phyloP scores from a whole-genome alignment of 2,329 filamentous ascomycete species.

The Eurotiales sp. region DNA sequence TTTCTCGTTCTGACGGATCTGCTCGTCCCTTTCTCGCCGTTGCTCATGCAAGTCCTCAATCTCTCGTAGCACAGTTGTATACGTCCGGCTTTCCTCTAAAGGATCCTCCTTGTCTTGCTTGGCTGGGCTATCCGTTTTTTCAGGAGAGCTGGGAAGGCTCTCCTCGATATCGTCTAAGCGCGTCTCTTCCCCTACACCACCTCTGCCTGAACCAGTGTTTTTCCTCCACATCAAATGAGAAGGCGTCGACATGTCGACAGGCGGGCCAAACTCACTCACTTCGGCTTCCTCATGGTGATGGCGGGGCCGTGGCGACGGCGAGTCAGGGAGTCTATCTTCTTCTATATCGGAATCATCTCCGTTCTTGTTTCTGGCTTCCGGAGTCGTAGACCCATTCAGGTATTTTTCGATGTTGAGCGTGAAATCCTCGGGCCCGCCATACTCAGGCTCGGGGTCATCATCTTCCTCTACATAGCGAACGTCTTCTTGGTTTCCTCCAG shows the following conservation, averaged over 20 bases:
- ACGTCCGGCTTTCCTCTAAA: slow-evolving; percentile 14
- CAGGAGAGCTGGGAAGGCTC: slow-evolving; percentile 24
- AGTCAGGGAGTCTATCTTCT: slow-evolving; percentile 17
- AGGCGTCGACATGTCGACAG: slow-evolving; percentile 43
- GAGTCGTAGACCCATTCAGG: slow-evolving; percentile 17
- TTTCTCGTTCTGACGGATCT: slow-evolving; percentile 28
- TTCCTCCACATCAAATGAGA: slow-evolving; percentile 36
- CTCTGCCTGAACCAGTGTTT: slow-evolving; percentile 17
- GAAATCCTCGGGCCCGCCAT: slow-evolving; percentile 41
- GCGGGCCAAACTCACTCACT: slow-evolving; percentile 41
- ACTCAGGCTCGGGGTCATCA: slow-evolving; percentile 32
- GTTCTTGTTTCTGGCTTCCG: neutral
- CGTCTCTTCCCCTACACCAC: slow-evolving; percentile 29
- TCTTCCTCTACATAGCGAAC: slow-evolving; percentile 22
- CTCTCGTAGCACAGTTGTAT: slow-evolving; percentile 27
- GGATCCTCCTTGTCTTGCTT: slow-evolving; percentile 23
- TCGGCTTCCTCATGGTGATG: slow-evolving; percentile 30
- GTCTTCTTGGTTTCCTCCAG: slow-evolving; percentile 25
- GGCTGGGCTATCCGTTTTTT: slow-evolving; percentile 25
- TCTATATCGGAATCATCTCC: slow-evolving; percentile 12
- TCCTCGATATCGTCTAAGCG: slow-evolving; percentile 38
- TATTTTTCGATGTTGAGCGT: slow-evolving; percentile 41
- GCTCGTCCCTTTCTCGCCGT: slow-evolving; percentile 32
- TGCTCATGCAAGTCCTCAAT: slow-evolving; percentile 30
- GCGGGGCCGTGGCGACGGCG: slow-evolving; percentile 17